phyloP scores from a whole-genome alignment of 768 basidiomycete species.

The Lactarius tabidus region DNA sequence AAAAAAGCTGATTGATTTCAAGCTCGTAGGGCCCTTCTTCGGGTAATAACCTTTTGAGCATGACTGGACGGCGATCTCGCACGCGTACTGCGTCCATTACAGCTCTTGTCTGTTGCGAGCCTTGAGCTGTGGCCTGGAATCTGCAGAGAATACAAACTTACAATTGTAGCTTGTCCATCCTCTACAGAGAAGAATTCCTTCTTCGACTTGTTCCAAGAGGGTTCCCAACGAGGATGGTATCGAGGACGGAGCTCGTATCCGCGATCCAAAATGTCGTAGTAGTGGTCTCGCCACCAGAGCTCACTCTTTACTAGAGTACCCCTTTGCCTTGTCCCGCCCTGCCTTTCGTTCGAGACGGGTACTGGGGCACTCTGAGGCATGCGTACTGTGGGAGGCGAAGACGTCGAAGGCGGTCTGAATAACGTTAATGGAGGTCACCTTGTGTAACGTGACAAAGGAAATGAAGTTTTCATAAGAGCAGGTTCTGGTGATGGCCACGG shows the following conservation, averaged over 20 bases:
- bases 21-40: constrained; percentile 19
- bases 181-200: constrained; percentile 12
- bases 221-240: constrained; percentile 15
- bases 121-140: neutral
- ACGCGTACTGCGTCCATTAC: constrained; percentile 19
- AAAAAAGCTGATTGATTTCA: constrained; percentile 5
- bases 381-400: neutral
- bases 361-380: neutral
- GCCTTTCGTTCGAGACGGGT: neutral
- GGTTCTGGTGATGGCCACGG: neutral
- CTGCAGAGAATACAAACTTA: neutral
- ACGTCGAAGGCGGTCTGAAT: too few relatives aligned
- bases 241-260: constrained; percentile 23
- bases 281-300: constrained; percentile 18
- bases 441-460: neutral
- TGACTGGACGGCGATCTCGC: constrained; percentile 11
- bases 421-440: too few relatives aligned
- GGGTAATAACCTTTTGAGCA: constrained; percentile 12
- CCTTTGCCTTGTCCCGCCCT: neutral
- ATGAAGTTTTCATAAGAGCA: neutral
- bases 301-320: constrained; percentile 16
- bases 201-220: constrained; percentile 9
- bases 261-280: neutral
- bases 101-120: constrained; percentile 8
- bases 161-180: constrained; percentile 18